These are phyloP conservation scores for Magnusiomyces tetraspermus DNA, from an alignment of 1,139 yeast genomes.

Conservation along the genomic window DNA sequence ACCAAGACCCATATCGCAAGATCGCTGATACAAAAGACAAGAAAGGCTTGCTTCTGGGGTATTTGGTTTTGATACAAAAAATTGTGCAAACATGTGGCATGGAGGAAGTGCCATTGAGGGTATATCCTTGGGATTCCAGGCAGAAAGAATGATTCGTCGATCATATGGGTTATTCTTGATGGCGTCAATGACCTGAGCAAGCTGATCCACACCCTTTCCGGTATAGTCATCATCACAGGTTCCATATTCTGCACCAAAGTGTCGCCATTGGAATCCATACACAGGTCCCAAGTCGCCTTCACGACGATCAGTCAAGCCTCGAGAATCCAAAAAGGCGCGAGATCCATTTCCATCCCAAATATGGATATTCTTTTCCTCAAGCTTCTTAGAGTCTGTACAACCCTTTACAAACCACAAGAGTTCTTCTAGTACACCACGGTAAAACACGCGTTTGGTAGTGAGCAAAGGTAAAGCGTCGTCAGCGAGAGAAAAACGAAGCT, in stretches of 20 bases:
- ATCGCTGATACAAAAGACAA: slow-evolving; percentile 86
- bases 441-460: slow-evolving; percentile 87
- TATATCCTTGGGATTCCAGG: slow-evolving; percentile 98
- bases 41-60: slow-evolving; percentile 44
- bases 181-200: slow-evolving; percentile 67
- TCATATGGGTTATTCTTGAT: slow-evolving; percentile 86
- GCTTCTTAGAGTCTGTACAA: slow-evolving; percentile 72
- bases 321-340: slow-evolving; percentile 72
- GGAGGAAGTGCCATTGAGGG: slow-evolving; percentile 95
- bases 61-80: slow-evolving; percentile 74
- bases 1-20: slow-evolving; percentile 99
- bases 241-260: slow-evolving; percentile 85
- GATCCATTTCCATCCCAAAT: slow-evolving; percentile 99
- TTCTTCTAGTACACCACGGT: slow-evolving; percentile 82
- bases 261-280: slow-evolving; percentile 99
- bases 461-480: slow-evolving; percentile 73
- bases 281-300: slow-evolving; percentile 98
- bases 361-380: slow-evolving; percentile 75
- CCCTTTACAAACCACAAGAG: slow-evolving; percentile 89
- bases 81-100: slow-evolving; percentile 93
- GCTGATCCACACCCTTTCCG: slow-evolving; percentile 85
- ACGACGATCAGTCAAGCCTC: slow-evolving; percentile 70
- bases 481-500: slow-evolving; percentile 67
- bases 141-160: slow-evolving; percentile 85
- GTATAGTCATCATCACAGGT: slow-evolving; percentile 82